These are phyloP conservation scores for Acanthamoeba healyi DNA, from an alignment of 208 protist species.

Conservation along the genomic window DNA sequence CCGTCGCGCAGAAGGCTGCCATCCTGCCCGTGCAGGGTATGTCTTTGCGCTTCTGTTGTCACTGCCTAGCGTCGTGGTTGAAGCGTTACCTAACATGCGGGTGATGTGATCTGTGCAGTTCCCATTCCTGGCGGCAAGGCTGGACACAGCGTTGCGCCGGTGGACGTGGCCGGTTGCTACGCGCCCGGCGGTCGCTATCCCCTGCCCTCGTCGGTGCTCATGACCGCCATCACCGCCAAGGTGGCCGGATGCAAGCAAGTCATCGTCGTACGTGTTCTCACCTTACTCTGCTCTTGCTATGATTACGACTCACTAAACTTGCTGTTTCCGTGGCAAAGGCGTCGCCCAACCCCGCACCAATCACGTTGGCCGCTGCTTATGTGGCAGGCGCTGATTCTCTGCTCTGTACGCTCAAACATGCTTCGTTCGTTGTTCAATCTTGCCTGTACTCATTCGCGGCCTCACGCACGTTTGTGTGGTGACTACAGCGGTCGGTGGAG, in stretches of 20 bases:
- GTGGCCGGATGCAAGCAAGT: slow-evolving; percentile 85
- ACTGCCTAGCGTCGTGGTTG: background rate
- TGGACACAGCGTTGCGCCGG: slow-evolving; percentile 83
- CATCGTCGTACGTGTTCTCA: slow-evolving; percentile 41
- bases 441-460: background rate
- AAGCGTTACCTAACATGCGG: background rate
- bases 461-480: slow-evolving; percentile 35
- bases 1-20: slow-evolving; percentile 57
- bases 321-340: slow-evolving; percentile 81
- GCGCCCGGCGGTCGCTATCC: slow-evolving; percentile 88
- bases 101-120: background rate
- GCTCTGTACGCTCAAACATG: slow-evolving; percentile 55
- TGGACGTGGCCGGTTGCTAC: slow-evolving; percentile 87
- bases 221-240: slow-evolving; percentile 89
- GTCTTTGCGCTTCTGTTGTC: background rate
- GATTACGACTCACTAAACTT: too few species aligned
- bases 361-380: slow-evolving; percentile 86
- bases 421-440: background rate
- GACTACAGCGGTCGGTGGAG: slow-evolving; percentile 86
- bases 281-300: too few species aligned
- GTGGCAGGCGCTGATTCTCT: slow-evolving; percentile 85
- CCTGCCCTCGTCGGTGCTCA: slow-evolving; percentile 90
- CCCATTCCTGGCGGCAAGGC: slow-evolving; percentile 85
- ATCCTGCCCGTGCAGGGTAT: slow-evolving; percentile 47
- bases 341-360: slow-evolving; percentile 79